Percentiles rank a stretch among this genome's conserved stretches.
phyloP scores from a whole-genome alignment of 495 filamentous ascomycete genomes.

The Talaromyces wortmannii region DNA sequence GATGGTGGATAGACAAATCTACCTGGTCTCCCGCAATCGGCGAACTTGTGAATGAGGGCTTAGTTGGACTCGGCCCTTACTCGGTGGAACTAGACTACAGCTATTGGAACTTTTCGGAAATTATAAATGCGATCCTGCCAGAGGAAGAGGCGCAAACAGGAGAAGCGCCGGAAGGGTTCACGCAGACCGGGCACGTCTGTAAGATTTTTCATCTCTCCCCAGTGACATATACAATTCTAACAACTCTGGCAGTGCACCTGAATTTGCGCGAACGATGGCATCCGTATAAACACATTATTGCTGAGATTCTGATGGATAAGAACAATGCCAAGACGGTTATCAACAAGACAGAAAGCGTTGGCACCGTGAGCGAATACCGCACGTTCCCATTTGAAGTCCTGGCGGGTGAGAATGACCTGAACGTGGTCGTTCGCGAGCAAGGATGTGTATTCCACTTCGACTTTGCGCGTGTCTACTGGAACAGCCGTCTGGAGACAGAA shows the following conservation, averaged over 20 bases:
- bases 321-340: constrained; percentile 83
- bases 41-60: constrained; percentile 58
- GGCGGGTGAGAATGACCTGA: constrained; percentile 67
- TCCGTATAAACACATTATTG: constrained; percentile 79
- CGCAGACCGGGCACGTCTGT: constrained; percentile 82
- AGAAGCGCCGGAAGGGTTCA: constrained; percentile 83
- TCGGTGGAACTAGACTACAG: constrained; percentile 71
- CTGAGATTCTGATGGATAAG: constrained; percentile 80
- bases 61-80: constrained; percentile 65
- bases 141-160: constrained; percentile 46
- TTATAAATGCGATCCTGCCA: constrained; percentile 73
- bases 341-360: constrained; percentile 89
- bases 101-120: constrained; percentile 83
- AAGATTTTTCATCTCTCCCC: constrained; percentile 16
- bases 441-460: constrained; percentile 43
- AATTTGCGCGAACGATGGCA: constrained; percentile 79
- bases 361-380: constrained; percentile 74
- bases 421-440: constrained; percentile 62
- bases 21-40: constrained; percentile 68
- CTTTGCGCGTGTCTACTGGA: constrained; percentile 91
- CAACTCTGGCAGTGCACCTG: constrained; percentile 54
- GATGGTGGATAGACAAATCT: constrained; percentile 49
- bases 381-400: constrained; percentile 95
- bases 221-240: background rate
- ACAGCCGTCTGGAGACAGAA: constrained; percentile 80